Evolutionary conservation across 2,329 filamentous ascomycete species (phyloP).

Genomic region (Aspergillus fischeri): DNA sequence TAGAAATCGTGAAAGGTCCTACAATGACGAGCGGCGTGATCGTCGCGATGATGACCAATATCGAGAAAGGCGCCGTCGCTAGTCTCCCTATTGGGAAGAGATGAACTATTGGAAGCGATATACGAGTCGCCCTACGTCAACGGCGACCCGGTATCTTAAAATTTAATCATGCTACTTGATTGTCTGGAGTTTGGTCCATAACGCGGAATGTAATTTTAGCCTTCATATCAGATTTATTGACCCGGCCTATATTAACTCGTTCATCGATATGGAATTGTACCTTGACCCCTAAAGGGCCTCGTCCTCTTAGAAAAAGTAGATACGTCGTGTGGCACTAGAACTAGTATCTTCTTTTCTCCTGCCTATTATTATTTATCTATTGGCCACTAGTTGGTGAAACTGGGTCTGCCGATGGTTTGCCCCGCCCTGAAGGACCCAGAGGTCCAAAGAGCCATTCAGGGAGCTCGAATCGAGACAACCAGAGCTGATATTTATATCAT

Average conservation of each 20-base stretch:
- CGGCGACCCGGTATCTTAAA: background rate
- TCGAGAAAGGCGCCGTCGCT: conserved; percentile 24
- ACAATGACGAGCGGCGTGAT: conserved; percentile 30
- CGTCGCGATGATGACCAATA: conserved; percentile 27
- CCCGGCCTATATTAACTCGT: background rate
- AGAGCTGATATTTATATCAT: background rate
- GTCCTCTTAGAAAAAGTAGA: background rate
- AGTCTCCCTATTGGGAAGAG: background rate
- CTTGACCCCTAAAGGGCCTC: background rate
- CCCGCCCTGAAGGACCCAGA: conserved; percentile 3
- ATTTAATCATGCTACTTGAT: background rate
- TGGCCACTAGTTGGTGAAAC: conserved; percentile 15
- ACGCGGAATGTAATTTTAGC: background rate
- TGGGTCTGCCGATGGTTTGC: conserved; percentile 10
- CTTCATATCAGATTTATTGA: background rate
- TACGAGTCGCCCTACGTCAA: background rate
- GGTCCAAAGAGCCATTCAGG: conserved; percentile 3
- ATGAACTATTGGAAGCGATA: background rate
- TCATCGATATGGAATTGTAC: background rate
- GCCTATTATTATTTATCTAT: background rate
- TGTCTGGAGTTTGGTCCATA: background rate
- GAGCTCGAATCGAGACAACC: conserved; percentile 2
- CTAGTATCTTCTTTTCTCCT: background rate
- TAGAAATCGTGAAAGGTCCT: conserved; percentile 35
- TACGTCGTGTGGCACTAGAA: background rate